Base-by-base conservation (phyloP, 2,329 filamentous ascomycete species). In the Beauveria scarabaeidicola region DNA sequence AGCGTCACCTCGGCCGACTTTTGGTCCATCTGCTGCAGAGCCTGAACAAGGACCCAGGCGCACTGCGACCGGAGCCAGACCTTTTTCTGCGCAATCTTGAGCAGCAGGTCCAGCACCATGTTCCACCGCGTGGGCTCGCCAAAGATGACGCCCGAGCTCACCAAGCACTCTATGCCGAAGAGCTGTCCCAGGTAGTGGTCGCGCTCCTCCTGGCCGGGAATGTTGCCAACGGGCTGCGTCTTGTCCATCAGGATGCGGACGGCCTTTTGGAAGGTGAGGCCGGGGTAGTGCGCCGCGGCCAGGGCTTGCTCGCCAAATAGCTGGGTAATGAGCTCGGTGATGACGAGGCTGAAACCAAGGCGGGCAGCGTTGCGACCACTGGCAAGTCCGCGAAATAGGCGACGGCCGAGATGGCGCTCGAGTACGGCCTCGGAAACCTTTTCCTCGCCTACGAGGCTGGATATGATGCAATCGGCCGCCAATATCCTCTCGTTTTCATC, bases 61-160 rank as follows among this genome's bases (percentile, higher is more conserved):
- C 91, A 96, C 70, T 96, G 90, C 67, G 93, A 87, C 62, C 90
- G 84, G 64, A 97, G 79, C 93, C 92, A 97, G 36, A 89, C 84
- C 73, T 96, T 95, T 74, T 89, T 89, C 66, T 84, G 82, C 44
- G 88, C 85, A 62, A 97, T 80, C 63, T 86, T 82, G 66, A 91
- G 81, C 36, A 97, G 76, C 57, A 89, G 76, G 58, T 88, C 82
- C 52, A 97, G 75, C n/a, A 96, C 78, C 58, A 80, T 77, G 50
- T 79, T 77, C 85, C 88, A 91, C 67, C 77, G 80, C 5, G 81
- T 76, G 19, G 78, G 73, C 38, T 83, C 77, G 4, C 77, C 72
- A 65, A 92, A 87, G 13, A 95, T 75, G 44, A 91, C 81, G 5
- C 82, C 82, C 13, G 92, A 90, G 70, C 91, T 86, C 48, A 97